phyloP scores from a whole-genome alignment of 2,329 filamentous ascomycete species.

The Fusarium sp. region DNA sequence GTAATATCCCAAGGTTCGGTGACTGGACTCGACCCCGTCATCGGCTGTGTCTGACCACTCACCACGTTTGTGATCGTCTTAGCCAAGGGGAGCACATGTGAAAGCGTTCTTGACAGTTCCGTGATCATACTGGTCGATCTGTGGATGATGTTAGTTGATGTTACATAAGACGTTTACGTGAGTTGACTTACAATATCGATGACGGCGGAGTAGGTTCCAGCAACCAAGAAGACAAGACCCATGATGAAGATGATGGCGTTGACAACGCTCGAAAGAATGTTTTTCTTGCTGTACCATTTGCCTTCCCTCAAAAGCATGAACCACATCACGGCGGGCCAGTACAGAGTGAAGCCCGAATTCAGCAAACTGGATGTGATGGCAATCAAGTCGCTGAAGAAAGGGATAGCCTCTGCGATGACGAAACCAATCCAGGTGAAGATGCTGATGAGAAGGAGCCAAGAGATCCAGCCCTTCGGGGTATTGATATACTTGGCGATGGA shows the following conservation, averaged over 20 bases:
- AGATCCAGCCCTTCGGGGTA: constrained; percentile 47
- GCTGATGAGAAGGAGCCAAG: constrained; percentile 68
- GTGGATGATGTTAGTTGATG: constrained; percentile 5
- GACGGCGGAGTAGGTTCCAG: constrained; percentile 26
- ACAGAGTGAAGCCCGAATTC: constrained; percentile 54
- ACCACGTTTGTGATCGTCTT: not conserved
- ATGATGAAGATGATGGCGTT: constrained; percentile 32
- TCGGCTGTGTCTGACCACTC: not conserved
- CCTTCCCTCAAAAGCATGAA: constrained; percentile 49
- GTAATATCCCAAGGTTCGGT: constrained; percentile 15
- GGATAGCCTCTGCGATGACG: constrained; percentile 72
- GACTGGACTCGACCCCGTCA: not conserved
- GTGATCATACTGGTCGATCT: constrained; percentile 29
- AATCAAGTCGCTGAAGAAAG: constrained; percentile 75
- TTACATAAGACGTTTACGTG: rapidly evolving
- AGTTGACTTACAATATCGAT: constrained; percentile 22
- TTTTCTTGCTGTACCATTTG: constrained; percentile 30
- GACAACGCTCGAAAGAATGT: constrained; percentile 18
- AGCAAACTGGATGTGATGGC: constrained; percentile 58
- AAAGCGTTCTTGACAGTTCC: constrained; percentile 29
- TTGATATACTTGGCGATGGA: constrained; percentile 38
- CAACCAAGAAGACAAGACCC: constrained; percentile 29
- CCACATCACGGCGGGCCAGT: constrained; percentile 52
- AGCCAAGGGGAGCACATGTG: constrained; percentile 26
- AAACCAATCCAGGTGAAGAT: constrained; percentile 57